Evolutionary conservation across 2,329 filamentous ascomycete genomes (phyloP).

Genomic region (Monosporascus sp.): DNA sequence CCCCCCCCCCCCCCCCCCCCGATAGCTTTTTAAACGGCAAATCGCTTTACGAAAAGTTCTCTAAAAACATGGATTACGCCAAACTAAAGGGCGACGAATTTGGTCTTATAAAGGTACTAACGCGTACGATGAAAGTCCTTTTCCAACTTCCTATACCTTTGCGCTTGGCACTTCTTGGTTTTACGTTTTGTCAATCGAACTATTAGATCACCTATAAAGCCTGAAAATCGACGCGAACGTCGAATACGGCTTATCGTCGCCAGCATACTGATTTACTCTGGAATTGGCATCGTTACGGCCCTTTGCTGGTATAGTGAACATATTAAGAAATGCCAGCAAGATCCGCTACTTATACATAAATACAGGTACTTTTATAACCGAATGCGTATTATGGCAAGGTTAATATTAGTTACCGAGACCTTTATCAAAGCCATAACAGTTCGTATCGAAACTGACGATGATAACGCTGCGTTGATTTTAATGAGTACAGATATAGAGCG

Average conservation of each 20-base stretch:
- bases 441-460: constrained; percentile 16
- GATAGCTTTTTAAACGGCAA: constrained; percentile 18
- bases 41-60: constrained; percentile 8
- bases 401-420: neutral
- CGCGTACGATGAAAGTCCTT: constrained; percentile 24
- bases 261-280: constrained; percentile 9
- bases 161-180: constrained; percentile 31
- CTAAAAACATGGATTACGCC: constrained; percentile 5
- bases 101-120: constrained; percentile 24
- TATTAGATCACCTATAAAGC: constrained; percentile 27
- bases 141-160: constrained; percentile 31
- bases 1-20: too few species aligned
- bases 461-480: constrained; percentile 35
- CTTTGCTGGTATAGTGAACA: constrained; percentile 28
- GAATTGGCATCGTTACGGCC: constrained; percentile 30
- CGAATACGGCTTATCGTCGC: constrained; percentile 7
- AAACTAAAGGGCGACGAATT: constrained; percentile 12
- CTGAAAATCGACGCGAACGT: constrained; percentile 14
- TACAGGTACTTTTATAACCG: constrained; percentile 21
- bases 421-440: constrained; percentile 1
- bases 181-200: constrained; percentile 36
- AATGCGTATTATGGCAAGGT: constrained; percentile 15
- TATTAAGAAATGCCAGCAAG: neutral
- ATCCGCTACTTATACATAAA: neutral
- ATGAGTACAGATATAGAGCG: constrained; percentile 42